Percentiles rank a stretch among this genome's conserved stretches.
Evolutionary conservation across 768 basidiomycete species (phyloP).

Genomic region (Termitomyces sp.): DNA sequence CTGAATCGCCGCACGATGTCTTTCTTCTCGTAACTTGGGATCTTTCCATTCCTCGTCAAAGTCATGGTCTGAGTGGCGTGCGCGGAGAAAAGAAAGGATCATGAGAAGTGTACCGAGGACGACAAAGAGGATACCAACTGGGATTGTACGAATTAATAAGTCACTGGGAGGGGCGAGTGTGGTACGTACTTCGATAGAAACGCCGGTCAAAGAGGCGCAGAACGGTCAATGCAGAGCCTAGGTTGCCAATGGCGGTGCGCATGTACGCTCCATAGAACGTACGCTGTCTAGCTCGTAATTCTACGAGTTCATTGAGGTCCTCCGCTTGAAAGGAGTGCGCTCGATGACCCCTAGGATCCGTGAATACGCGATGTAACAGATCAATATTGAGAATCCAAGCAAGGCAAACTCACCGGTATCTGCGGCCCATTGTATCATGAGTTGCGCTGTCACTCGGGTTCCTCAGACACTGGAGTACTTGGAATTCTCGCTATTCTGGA

Average conservation of each 20-base stretch:
- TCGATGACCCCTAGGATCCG: slow-evolving; percentile 35
- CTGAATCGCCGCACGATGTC: slow-evolving; percentile 34
- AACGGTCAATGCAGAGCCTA: slow-evolving; percentile 71
- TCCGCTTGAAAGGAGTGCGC: slow-evolving; percentile 45
- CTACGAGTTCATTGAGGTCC: slow-evolving; percentile 59
- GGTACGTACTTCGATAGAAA: slow-evolving; percentile 64
- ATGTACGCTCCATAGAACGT: slow-evolving; percentile 83
- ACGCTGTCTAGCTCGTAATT: slow-evolving; percentile 73
- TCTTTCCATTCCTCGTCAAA: slow-evolving; percentile 60
- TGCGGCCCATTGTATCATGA: slow-evolving; percentile 8
- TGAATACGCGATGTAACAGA: neutral
- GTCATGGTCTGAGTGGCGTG: slow-evolving; percentile 65
- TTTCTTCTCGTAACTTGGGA: slow-evolving; percentile 21
- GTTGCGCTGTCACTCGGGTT: neutral
- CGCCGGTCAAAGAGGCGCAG: slow-evolving; percentile 73
- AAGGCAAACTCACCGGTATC: slow-evolving; percentile 6
- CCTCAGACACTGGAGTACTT: too few relatives aligned
- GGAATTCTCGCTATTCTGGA: too few relatives aligned
- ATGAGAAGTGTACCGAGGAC: slow-evolving; percentile 59
- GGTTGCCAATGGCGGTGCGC: slow-evolving; percentile 66
- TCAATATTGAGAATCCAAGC: neutral
- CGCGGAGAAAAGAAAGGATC: slow-evolving; percentile 51
- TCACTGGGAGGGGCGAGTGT: neutral
- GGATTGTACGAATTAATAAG: neutral
- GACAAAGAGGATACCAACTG: slow-evolving; percentile 60